Evolutionary conservation across 306 rosid species (phyloP).

Genomic region (Nissolia schottii): DNA sequence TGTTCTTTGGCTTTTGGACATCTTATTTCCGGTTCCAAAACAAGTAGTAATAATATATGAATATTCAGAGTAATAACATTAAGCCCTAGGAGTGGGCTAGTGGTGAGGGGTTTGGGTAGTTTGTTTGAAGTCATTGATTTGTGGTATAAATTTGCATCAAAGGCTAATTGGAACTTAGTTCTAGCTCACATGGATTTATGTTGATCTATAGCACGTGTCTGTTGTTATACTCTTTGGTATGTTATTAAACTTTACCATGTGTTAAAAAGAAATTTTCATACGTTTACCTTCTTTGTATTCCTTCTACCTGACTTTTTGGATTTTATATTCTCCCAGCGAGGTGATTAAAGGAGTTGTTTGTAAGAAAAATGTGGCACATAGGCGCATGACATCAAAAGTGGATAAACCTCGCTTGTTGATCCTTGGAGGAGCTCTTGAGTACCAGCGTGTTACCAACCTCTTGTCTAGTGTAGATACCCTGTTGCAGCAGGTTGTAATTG

Average conservation of each 20-base stretch:
- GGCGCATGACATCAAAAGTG: constrained; percentile 78
- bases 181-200: neutral
- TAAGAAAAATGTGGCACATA: constrained; percentile 94
- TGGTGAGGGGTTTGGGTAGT: too few relatives aligned
- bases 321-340: constrained; percentile 46
- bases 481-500: constrained; percentile 86
- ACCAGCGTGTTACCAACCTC: constrained; percentile 82
- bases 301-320: constrained; percentile 21
- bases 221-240: neutral
- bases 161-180: constrained; percentile 1
- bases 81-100: too few relatives aligned
- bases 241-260: constrained; percentile 3
- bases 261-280: constrained; percentile 16
- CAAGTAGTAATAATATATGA: too few relatives aligned
- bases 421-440: constrained; percentile 98
- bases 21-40: neutral
- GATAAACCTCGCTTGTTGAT: constrained; percentile 76
- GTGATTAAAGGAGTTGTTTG: constrained; percentile 94
- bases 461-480: constrained; percentile 94
- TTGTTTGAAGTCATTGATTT: too few relatives aligned
- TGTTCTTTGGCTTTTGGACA: neutral
- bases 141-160: too few relatives aligned
- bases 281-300: constrained; percentile 4
- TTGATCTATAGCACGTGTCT: constrained; percentile 3
- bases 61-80: too few relatives aligned